These are phyloP conservation scores for Xerocomellus amylosporus DNA, from an alignment of 768 basidiomycete genomes.

Conservation along the genomic window DNA sequence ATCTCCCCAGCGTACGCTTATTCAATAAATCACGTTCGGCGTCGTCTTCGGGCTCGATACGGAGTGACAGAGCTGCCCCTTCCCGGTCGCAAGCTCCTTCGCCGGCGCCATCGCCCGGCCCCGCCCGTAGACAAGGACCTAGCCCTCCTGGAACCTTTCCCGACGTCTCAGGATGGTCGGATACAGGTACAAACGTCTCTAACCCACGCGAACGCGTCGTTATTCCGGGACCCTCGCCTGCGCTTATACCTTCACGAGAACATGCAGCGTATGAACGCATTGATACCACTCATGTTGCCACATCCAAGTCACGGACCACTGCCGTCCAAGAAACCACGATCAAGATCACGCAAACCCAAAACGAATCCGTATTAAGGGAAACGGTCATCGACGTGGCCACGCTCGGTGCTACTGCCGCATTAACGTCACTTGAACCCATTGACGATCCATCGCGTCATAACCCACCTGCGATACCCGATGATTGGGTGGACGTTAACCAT, in stretches of 20 bases:
- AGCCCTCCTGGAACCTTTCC: conserved; percentile 31
- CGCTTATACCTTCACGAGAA: conserved; percentile 27
- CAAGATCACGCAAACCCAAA: conserved; percentile 13
- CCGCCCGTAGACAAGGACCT: conserved; percentile 23
- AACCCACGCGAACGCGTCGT: conserved; percentile 13
- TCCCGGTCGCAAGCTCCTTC: conserved; percentile 23
- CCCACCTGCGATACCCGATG: conserved; percentile 25
- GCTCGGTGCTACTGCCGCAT: background rate
- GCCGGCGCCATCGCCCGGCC: conserved; percentile 12
- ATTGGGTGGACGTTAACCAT: conserved; percentile 29
- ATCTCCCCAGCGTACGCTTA: conserved; percentile 29
- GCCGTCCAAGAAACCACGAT: conserved; percentile 9
- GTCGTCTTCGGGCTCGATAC: conserved; percentile 24
- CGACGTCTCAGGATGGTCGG: conserved; percentile 31
- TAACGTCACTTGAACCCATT: conserved; percentile 1
- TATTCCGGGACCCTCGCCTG: conserved; percentile 24
- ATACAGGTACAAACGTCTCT: conserved; percentile 29
- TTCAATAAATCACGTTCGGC: conserved; percentile 20
- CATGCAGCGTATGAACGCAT: conserved; percentile 6
- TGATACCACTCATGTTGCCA: conserved; percentile 11
- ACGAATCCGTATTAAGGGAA: conserved; percentile 3
- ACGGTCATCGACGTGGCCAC: background rate
- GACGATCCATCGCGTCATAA: conserved; percentile 19
- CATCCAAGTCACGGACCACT: conserved; percentile 2
- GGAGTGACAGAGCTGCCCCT: conserved; percentile 31